Evolutionary conservation across 1,284 basidiomycete genomes (phyloP).

Genomic region (Malassezia slooffiae): DNA sequence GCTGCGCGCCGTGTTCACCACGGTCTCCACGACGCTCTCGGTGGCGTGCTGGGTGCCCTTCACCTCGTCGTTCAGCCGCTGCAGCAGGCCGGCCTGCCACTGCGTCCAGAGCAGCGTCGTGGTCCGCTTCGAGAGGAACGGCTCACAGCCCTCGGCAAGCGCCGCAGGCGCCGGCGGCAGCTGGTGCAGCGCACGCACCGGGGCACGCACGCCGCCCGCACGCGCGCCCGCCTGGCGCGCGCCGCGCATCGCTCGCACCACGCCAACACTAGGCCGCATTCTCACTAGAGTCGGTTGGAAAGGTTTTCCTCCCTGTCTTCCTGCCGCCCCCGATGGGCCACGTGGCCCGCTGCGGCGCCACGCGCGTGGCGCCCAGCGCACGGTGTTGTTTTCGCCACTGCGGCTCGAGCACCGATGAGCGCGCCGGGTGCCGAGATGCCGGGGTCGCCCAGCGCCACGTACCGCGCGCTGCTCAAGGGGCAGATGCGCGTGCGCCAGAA

Average conservation of each 20-base stretch:
- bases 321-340: too few species aligned
- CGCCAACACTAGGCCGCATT: too few species aligned
- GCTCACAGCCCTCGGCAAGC: conserved; percentile 30
- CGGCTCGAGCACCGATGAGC: background rate
- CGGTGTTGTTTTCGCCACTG: too few species aligned
- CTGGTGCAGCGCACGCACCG: conserved; percentile 20
- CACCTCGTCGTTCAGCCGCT: conserved; percentile 42
- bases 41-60: conserved; percentile 55
- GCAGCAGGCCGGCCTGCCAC: conserved; percentile 40
- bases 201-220: background rate
- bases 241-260: too few species aligned
- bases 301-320: too few species aligned
- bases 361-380: too few species aligned
- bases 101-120: conserved; percentile 30
- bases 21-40: conserved; percentile 60
- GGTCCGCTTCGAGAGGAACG: conserved; percentile 32
- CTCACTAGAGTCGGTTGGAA: too few species aligned
- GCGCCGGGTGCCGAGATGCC: conserved; percentile 1
- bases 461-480: conserved; percentile 12
- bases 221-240: background rate
- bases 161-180: conserved; percentile 28
- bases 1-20: conserved; percentile 60
- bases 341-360: too few species aligned
- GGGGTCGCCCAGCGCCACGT: conserved; percentile 6
- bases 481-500: conserved; percentile 27